Base-by-base conservation (phyloP, 2,329 filamentous ascomycete species). In the Trichoderma brevicompactum region DNA sequence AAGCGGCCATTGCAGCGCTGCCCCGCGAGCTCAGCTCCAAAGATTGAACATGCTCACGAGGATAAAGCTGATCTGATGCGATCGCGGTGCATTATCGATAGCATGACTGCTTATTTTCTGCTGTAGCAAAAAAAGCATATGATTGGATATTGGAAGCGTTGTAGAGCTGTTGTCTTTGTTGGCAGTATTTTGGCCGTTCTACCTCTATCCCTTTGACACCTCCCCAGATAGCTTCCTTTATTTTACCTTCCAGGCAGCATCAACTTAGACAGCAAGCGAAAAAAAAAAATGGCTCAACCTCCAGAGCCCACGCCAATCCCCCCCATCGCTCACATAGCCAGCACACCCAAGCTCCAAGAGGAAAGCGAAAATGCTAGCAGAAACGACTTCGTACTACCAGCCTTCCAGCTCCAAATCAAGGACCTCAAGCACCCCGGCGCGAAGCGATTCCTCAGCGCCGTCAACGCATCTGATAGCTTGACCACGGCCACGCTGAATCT, bases 401-500 rank as follows among this genome's bases (percentile, higher is more conserved):
- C 83, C 70, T 80, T 90, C 55, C 84, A 86, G 17, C 80, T 89
- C 55, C 82, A 87, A 72, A 76, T 88, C 69, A 82, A 83, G 55
- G 85, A 89, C 71, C 78, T 89, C 66, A 73, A 75, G 61, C 84
- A 88, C 76, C 76, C 84, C 1, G 92, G 90, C 64, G 79, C 89
- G 5, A 75, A 80, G 38, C 79, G 86, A 68, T 96, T 97, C 77
- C 85, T 96, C 66, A 76, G 79, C 59, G 79, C 87, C 44, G 79
- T 92, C 68, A 85, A 91, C 73, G 83, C 89, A 62, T 79, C 86
- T 43, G 78, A 81, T 17, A 84, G 89, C 59, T 80, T 97, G 49
- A 78, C 85, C 60, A 77, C 80, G 12, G 87, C 90, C 65, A 84
- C 94, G 38, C 76, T 83, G 56, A 84, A 85, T 68, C 92, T 97